phyloP scores from a whole-genome alignment of 352 stramenopile genomes.

The Pythium rhizo-oryzae region DNA sequence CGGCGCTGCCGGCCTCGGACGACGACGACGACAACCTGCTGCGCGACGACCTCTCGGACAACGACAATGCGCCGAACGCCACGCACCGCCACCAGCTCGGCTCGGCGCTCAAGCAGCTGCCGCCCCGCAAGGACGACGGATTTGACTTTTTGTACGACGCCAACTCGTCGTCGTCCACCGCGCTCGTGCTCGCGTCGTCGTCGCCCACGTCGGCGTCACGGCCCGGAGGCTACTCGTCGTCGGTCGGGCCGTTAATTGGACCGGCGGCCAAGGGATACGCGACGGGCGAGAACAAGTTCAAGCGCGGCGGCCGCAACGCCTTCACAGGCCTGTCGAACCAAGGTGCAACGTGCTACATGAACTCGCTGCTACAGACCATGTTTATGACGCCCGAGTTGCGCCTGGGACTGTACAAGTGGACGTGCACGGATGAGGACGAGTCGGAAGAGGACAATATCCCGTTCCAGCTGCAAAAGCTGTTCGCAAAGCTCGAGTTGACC shows the following conservation, averaged over 20 bases:
- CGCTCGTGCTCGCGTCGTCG: slow-evolving; percentile 29
- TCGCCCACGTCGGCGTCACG: slow-evolving; percentile 18
- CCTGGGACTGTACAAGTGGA: slow-evolving; percentile 78
- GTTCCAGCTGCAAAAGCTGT: slow-evolving; percentile 91
- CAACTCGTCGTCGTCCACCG: slow-evolving; percentile 18
- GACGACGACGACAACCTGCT: slow-evolving; percentile 29
- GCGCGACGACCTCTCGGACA: slow-evolving; percentile 23
- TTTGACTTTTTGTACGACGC: slow-evolving; percentile 56
- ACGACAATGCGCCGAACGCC: neutral
- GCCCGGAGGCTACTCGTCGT: neutral
- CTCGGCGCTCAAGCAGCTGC: slow-evolving; percentile 31
- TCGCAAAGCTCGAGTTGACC: slow-evolving; percentile 89
- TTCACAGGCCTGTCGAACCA: slow-evolving; percentile 90
- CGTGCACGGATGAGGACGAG: slow-evolving; percentile 53
- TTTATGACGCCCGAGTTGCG: slow-evolving; percentile 91
- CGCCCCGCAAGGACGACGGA: slow-evolving; percentile 18
- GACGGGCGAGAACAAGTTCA: slow-evolving; percentile 7
- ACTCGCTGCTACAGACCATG: slow-evolving; percentile 92
- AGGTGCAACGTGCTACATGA: slow-evolving; percentile 95
- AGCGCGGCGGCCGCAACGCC: slow-evolving; percentile 32
- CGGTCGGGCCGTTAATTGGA: slow-evolving; percentile 19
- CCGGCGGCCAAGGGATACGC: slow-evolving; percentile 16
- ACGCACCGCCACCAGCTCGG: slow-evolving; percentile 24
- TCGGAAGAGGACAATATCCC: slow-evolving; percentile 81
- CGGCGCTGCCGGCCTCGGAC: slow-evolving; percentile 20